Base-by-base conservation (phyloP, 2,329 filamentous ascomycete species). In the Epichloe elymi region DNA sequence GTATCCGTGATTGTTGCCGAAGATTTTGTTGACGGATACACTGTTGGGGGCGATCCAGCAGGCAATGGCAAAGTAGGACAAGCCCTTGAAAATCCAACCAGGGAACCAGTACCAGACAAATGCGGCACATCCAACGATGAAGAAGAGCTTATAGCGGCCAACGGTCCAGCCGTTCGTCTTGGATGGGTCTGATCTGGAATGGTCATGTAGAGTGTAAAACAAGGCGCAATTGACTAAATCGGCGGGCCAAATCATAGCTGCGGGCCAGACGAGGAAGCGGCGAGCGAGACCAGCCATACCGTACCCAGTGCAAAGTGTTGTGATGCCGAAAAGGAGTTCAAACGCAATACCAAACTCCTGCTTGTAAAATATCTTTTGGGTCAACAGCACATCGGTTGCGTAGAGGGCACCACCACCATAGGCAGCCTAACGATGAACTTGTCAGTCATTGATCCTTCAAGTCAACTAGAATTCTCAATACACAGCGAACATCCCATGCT, bases 21-120 rank as follows among this genome's bases (percentile, higher is more conserved):
- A 81, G n/a, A 83, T 58, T 63, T 82, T 79, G 61, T 82, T 82
- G 55, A 82, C 63, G n/a, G 78, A 61, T 4, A 77, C 68, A 52
- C 74, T 80, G 48, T 81, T 69, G 8, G 80, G 80, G n/a, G 75
- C 76, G 53, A 82, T 76, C 70, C 70, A 84, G 47, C 78, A 82
- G 33, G 78, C 65, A 63, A 78, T 82, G 37, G 78, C 78, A 58
- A 84, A 84, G 56, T 78, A 74, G 37, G 75, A 79, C 4, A 85
- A 67, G 47, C 78, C 80, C 49, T 78, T 78, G 53, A 79, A 81
- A 41, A 85, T 75, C 60, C 76, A 79, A 4, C 78, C 79, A 0
- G 80, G 80, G 57, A 82, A 74, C 74, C 76, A 82, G 57, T 80
- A 79, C 76, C 77, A 75, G 38, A 73, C 61, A 53, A 73, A 74